A percentile compares a stretch with the other conserved stretches of the same genome.
Conservation (phyloP, 2,329 filamentous ascomycete genomes). For the Graphiopsis chlorocephala region DNA sequence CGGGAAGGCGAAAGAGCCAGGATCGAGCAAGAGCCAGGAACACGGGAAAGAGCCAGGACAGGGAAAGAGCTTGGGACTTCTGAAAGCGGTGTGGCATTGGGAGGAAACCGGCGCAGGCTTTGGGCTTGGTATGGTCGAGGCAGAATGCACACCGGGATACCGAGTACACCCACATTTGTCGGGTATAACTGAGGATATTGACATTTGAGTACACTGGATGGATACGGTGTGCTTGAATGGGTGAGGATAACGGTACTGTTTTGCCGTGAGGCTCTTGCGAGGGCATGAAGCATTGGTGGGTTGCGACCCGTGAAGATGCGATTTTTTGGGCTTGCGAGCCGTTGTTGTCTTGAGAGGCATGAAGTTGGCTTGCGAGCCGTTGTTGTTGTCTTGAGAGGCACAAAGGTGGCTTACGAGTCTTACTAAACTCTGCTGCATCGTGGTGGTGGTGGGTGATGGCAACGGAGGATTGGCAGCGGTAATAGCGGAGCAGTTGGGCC, state of each 20-base stretch:
- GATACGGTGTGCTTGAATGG: not conserved
- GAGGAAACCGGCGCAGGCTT: not conserved
- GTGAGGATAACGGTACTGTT: not conserved
- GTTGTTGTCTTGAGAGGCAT: not conserved
- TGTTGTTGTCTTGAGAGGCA: not conserved
- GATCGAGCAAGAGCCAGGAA: not conserved
- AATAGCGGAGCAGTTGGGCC: too few relatives aligned
- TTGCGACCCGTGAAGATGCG: not conserved
- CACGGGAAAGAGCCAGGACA: not conserved
- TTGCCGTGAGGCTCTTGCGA: not conserved
- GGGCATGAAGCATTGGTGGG: not conserved
- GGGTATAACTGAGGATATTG: not conserved
- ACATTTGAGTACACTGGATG: not conserved
- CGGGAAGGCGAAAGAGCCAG: not conserved
- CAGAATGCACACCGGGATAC: slow-evolving; percentile 1
- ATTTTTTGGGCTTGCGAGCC: not conserved
- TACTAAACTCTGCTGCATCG: too few relatives aligned
- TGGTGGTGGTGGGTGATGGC: not conserved
- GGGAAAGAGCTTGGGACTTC: not conserved
- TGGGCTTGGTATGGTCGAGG: not conserved
- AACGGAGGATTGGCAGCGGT: too few relatives aligned
- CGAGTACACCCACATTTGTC: not conserved
- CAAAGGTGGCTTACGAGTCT: not conserved
- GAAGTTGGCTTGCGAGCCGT: not conserved
- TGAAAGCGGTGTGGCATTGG: not conserved